phyloP scores from a whole-genome alignment of 2,329 filamentous ascomycete genomes.

The Rhinocladiella similis region DNA sequence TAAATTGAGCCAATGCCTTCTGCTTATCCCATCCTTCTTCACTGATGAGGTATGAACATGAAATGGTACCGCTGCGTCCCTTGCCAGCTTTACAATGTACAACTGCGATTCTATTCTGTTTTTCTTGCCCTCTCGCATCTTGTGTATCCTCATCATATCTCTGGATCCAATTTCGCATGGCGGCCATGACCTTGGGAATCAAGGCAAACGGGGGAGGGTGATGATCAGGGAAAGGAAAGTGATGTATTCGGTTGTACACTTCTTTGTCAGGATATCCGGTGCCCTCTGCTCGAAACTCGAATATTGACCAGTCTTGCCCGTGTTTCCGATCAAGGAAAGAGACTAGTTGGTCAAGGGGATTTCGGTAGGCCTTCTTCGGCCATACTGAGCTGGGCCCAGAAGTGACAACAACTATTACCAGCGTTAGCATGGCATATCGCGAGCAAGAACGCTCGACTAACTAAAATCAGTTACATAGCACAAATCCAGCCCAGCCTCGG shows the following conservation, averaged over 20 bases:
- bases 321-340: constrained; percentile 86
- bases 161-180: constrained; percentile 86
- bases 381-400: constrained; percentile 89
- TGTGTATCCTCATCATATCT: constrained; percentile 48
- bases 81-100: constrained; percentile 98
- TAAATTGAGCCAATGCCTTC: constrained; percentile 68
- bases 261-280: constrained; percentile 92
- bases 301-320: constrained; percentile 83
- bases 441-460: constrained; percentile 27
- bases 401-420: constrained; percentile 59
- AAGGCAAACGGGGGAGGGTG: constrained; percentile 91
- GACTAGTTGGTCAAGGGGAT: constrained; percentile 83
- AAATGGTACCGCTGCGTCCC: constrained; percentile 83
- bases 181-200: constrained; percentile 83
- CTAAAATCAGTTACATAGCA: constrained; percentile 90
- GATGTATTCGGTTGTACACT: constrained; percentile 80
- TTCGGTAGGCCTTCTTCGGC: constrained; percentile 89
- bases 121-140: constrained; percentile 32
- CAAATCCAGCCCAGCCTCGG: constrained; percentile 85
- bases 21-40: constrained; percentile 72
- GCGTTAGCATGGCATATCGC: constrained; percentile 7
- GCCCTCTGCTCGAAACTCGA: constrained; percentile 96
- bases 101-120: constrained; percentile 68
- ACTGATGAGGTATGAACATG: constrained; percentile 85
- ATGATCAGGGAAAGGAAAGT: constrained; percentile 96